Conservation (phyloP, 257 asterid species). For the Fraxinus quadrangulata region DNA sequence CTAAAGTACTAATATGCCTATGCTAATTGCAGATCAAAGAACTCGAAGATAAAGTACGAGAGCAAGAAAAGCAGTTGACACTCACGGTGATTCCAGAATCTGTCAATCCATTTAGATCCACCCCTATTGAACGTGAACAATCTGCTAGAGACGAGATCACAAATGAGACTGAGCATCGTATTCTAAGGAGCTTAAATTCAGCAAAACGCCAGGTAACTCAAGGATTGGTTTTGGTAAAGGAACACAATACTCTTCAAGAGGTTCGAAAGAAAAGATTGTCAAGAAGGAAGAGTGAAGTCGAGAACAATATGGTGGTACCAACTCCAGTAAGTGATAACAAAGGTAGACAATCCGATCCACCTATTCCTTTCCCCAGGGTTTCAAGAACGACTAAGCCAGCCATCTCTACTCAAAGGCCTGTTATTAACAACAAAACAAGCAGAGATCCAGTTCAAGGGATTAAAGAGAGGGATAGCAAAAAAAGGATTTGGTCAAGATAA, state of each 20-base stretch:
- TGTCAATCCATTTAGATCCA: constrained; percentile 36
- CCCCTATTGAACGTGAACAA: constrained; percentile 47
- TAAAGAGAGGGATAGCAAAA: constrained; percentile 81
- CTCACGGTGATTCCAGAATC: constrained; percentile 31
- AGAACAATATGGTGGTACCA: constrained; percentile 45
- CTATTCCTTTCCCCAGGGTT: constrained; percentile 46
- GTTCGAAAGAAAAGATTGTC: constrained; percentile 62
- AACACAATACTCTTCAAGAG: constrained; percentile 28
- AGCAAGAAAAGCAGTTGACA: constrained; percentile 61
- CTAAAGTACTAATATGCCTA: constrained; percentile 2
- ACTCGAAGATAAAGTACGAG: constrained; percentile 69
- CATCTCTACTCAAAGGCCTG: constrained; percentile 44
- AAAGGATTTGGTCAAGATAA: constrained; percentile 83
- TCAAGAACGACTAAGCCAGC: constrained; percentile 53
- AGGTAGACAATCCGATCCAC: constrained; percentile 68
- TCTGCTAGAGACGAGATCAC: constrained; percentile 38
- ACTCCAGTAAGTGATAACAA: constrained; percentile 43
- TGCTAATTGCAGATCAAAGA: constrained; percentile 59
- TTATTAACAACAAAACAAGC: constrained; percentile 47
- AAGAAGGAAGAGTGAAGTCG: constrained; percentile 51
- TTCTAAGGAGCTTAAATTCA: constrained; percentile 57
- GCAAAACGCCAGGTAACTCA: constrained; percentile 45
- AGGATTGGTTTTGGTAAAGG: constrained; percentile 46
- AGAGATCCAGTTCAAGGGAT: constrained; percentile 63
- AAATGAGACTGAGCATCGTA: constrained; percentile 53